phyloP scores from a whole-genome alignment of 768 basidiomycete genomes.

The Cubamyces lactineus region DNA sequence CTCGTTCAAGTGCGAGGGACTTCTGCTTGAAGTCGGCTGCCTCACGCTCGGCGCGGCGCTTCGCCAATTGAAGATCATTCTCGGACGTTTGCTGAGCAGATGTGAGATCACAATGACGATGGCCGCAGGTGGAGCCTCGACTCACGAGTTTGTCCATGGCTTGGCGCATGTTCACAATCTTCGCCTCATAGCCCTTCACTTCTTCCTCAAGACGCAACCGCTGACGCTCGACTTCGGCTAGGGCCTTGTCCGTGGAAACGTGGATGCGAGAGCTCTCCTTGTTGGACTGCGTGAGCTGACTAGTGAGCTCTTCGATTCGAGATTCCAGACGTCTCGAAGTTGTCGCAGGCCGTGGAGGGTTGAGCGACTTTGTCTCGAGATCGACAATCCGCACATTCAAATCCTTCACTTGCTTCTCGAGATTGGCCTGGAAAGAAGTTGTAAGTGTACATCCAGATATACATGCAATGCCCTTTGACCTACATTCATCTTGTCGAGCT shows the following conservation, averaged over 20 bases:
- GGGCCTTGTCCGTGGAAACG: conserved; percentile 53
- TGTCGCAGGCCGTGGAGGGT: conserved; percentile 55
- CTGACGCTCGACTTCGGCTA: conserved; percentile 65
- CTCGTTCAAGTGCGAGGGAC: conserved; percentile 65
- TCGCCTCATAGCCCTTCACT: conserved; percentile 57
- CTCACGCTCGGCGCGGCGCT: conserved; percentile 78
- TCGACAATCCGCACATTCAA: conserved; percentile 82
- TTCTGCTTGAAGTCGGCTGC: conserved; percentile 74
- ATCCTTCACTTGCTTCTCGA: conserved; percentile 87
- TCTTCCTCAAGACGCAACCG: conserved; percentile 68
- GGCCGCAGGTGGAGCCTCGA: conserved; percentile 7
- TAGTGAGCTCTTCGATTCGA: conserved; percentile 73
- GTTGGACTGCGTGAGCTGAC: conserved; percentile 55
- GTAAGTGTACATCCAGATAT: background rate
- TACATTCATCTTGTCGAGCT: conserved; percentile 79
- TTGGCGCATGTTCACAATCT: conserved; percentile 58
- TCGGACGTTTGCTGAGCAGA: conserved; percentile 68
- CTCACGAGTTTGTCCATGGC: conserved; percentile 65
- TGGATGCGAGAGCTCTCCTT: conserved; percentile 46
- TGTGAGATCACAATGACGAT: conserved; percentile 12
- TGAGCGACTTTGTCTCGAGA: conserved; percentile 79
- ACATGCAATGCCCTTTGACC: conserved; percentile 26
- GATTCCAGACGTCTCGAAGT: conserved; percentile 64
- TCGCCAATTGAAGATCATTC: conserved; percentile 66
- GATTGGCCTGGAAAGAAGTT: conserved; percentile 55